Base-by-base conservation (phyloP, 208 protist genomes). In the Strigomonas galati region DNA sequence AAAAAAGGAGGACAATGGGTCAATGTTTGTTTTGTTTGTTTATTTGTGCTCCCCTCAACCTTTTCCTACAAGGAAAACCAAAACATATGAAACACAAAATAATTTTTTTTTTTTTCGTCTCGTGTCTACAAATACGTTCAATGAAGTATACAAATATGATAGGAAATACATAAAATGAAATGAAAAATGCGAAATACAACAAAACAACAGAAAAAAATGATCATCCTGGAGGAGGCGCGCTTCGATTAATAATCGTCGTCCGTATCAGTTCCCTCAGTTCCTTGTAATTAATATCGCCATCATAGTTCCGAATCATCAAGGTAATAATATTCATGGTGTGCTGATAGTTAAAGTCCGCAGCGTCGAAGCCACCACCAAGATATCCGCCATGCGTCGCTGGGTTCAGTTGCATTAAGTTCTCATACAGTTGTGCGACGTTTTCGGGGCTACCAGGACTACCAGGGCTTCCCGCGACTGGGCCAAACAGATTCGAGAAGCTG, bases 131-230 rank as follows among this genome's bases (percentile, higher is more conserved):
- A 5, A 7, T 6, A 40, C 7, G 54, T 37, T 37, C 14, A 60
- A 12, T 37, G 32, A 37, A 60, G 26, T 14, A 60, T 60, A 60
- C 30, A 35, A 54, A 54, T 7, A 21, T 24, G 23, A 21, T 7
- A 19, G 51, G 51, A 56, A 56, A 28, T 28, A 56, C 23, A 56
- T 28, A 37, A 24, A 3, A 23, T n/a, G 7, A 55, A 57, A 24
- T 49, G 12, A 35, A 58, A 31, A 59, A 53, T 58, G 58, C 59
- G 55, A 59, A 35, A 9, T 30, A 15, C 19, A 19, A n/a, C 43
- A 49, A 49, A 49, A 49, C 14, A 49, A 49, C 15, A 49, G 19
- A 19, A 49, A 49, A 49, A 19, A 49, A 40, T 10, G 10, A 17
- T n/a, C 15, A 51, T 2, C 44, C 44, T 6, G 44, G 44, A 15